Percentiles rank a stretch among this genome's conserved stretches.
These are phyloP conservation scores for Ricinus communis DNA, from an alignment of 345 rosid species.

Conservation along the genomic window DNA sequence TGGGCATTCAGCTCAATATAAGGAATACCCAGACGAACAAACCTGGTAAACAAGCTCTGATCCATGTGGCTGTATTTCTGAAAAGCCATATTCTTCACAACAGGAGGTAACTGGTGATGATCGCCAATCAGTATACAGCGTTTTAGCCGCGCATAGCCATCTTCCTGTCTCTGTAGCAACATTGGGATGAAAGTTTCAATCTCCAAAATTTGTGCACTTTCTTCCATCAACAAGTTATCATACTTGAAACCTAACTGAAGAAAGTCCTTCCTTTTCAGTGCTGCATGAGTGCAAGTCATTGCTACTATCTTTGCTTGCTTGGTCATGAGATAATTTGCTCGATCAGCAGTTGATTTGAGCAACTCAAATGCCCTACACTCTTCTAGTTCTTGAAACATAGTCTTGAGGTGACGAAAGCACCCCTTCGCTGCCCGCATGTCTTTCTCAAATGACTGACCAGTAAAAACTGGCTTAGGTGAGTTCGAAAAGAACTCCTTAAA, in stretches of 20 bases:
- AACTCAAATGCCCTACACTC: constrained; percentile 99
- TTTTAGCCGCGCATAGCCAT: constrained; percentile 94
- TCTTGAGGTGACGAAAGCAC: constrained; percentile 87
- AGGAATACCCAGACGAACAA: constrained; percentile 96
- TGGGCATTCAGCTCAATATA: constrained; percentile 99
- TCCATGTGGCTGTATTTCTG: constrained; percentile 99
- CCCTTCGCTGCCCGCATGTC: constrained; percentile 97
- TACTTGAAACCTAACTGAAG: constrained; percentile 97
- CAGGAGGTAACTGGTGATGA: constrained; percentile 99
- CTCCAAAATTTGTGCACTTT: constrained; percentile 98
- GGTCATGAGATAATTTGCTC: constrained; percentile 97
- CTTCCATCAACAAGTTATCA: constrained; percentile 98
- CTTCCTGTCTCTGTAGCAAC: constrained; percentile 99
- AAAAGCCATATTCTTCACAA: constrained; percentile 99
- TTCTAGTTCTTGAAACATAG: constrained; percentile 96
- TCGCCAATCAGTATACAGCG: constrained; percentile 98
- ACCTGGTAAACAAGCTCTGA: constrained; percentile 97
- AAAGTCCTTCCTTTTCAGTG: constrained; percentile 94
- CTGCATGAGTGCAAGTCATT: constrained; percentile 99
- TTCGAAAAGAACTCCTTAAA: constrained; percentile 86
- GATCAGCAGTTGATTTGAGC: constrained; percentile 98
- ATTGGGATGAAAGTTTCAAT: constrained; percentile 99
- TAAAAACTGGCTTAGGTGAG: constrained; percentile 75
- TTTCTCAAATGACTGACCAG: constrained; percentile 81
- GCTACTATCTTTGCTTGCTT: constrained; percentile 99